These are phyloP conservation scores for Heliamphora pulchella DNA, from an alignment of 179 eudicot genomes.

Conservation along the genomic window DNA sequence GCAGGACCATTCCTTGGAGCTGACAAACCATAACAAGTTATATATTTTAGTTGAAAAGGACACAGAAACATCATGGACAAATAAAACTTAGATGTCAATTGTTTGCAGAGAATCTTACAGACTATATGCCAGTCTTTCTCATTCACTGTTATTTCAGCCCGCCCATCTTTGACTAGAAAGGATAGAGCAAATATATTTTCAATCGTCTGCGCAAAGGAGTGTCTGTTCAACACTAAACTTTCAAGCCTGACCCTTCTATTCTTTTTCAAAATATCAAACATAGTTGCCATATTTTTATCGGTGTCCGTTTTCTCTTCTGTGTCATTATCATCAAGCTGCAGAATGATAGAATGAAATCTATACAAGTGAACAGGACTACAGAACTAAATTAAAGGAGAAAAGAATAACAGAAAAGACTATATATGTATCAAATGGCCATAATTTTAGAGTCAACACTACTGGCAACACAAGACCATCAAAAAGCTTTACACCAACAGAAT, in stretches of 20 bases:
- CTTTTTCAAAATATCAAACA: conserved; percentile 68
- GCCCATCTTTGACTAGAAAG: conserved; percentile 80
- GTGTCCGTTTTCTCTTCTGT: conserved; percentile 77
- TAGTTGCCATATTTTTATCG: conserved; percentile 78
- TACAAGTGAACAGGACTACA: neutral
- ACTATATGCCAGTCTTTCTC: conserved; percentile 65
- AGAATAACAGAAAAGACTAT: neutral
- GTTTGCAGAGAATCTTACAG: conserved; percentile 45
- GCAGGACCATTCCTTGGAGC: conserved; percentile 91
- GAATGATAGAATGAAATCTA: conserved; percentile 4
- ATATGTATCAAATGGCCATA: neutral
- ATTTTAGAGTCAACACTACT: neutral
- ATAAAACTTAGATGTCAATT: neutral
- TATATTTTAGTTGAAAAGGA: neutral
- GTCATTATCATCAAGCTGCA: conserved; percentile 55
- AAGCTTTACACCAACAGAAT: neutral
- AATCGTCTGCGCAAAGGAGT: conserved; percentile 77
- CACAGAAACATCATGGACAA: neutral
- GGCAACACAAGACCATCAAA: neutral
- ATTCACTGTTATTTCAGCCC: conserved; percentile 59
- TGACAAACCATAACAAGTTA: conserved; percentile 18
- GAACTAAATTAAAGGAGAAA: neutral
- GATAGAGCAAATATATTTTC: conserved; percentile 88
- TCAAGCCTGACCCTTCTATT: conserved; percentile 57
- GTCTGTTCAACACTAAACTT: conserved; percentile 57